These are phyloP conservation scores for Syzygium aqueum DNA, from an alignment of 345 rosid species.

Conservation along the genomic window DNA sequence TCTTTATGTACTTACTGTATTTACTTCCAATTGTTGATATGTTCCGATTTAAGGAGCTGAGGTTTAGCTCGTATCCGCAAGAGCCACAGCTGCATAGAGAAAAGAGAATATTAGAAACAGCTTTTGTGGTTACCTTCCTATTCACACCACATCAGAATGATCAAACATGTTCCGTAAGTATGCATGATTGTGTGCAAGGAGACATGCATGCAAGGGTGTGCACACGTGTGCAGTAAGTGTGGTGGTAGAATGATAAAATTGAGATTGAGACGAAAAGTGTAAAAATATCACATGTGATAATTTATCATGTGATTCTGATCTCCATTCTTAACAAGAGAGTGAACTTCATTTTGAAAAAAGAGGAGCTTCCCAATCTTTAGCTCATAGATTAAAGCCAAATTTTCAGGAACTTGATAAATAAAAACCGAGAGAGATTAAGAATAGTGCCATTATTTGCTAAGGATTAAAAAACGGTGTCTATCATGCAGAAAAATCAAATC, in stretches of 20 bases:
- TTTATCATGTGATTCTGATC: not conserved
- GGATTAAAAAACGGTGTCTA: not conserved
- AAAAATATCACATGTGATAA: not conserved
- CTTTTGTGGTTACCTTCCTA: not conserved
- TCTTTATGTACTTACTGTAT: constrained; percentile 88
- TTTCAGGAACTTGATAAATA: not conserved
- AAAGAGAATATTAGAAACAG: not conserved
- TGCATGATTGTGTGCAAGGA: not conserved
- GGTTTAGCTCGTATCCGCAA: constrained; percentile 85
- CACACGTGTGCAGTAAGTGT: not conserved
- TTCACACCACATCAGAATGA: not conserved
- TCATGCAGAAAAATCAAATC: not conserved
- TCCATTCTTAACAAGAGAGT: not conserved
- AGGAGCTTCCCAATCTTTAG: not conserved
- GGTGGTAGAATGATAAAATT: not conserved
- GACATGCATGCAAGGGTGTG: not conserved
- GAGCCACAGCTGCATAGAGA: constrained; percentile 75
- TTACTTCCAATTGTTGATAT: constrained; percentile 75
- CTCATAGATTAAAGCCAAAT: not conserved
- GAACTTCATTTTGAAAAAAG: not conserved
- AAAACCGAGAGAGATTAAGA: not conserved
- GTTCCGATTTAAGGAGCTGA: constrained; percentile 84
- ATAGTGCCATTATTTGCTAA: not conserved
- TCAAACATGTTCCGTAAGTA: not conserved
- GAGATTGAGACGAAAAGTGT: not conserved